Conservation (phyloP, 176 grass and related monocot species). For the Dactylis glomerata region DNA sequence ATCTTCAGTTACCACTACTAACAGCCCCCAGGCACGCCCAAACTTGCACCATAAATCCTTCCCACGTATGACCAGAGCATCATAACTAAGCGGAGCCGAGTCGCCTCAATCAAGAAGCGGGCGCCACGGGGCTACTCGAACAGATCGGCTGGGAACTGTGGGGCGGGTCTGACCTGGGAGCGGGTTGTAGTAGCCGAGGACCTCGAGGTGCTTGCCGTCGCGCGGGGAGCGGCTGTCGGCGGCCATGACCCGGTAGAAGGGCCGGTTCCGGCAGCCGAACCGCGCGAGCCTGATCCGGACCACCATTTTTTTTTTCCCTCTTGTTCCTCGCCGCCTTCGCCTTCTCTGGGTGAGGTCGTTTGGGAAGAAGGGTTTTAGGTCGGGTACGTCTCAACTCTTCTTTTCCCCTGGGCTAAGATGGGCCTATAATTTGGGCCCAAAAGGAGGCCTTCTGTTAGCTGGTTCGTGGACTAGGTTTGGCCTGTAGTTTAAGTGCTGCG, state of each 20-base stretch:
- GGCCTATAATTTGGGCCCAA: not conserved
- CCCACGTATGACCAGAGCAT: not conserved
- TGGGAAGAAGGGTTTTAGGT: conserved; percentile 7
- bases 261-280: conserved; percentile 71
- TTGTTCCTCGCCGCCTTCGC: not conserved
- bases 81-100: not conserved
- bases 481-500: not conserved
- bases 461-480: not conserved
- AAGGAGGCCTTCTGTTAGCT: too few species aligned
- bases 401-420: not conserved
- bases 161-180: conserved; percentile 39
- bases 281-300: conserved; percentile 68
- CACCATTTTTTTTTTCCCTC: conserved; percentile 34
- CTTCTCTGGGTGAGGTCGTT: not conserved
- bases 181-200: conserved; percentile 90
- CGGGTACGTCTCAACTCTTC: not conserved
- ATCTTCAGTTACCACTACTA: not conserved
- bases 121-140: not conserved
- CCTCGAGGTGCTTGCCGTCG: conserved; percentile 86
- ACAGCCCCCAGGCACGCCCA: not conserved
- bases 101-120: not conserved
- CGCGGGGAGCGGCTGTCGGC: conserved; percentile 72
- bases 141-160: not conserved
- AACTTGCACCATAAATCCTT: not conserved
- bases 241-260: conserved; percentile 85